phyloP scores from a whole-genome alignment of 2,329 filamentous ascomycete genomes.

The Calonectria ilicicola region DNA sequence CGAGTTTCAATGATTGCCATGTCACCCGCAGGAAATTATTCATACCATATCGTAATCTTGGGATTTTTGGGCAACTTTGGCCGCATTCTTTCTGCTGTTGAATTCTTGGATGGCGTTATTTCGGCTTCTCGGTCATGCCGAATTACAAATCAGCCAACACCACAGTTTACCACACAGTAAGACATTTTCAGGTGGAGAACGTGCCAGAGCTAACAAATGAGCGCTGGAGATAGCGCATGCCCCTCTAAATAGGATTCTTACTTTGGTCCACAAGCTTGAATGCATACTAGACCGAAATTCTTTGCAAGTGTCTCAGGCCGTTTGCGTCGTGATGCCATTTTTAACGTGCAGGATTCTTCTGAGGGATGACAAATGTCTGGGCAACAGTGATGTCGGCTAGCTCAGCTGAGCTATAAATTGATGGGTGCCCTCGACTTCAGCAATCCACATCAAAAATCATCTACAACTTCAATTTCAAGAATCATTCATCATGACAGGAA shows the following conservation, averaged over 20 bases:
- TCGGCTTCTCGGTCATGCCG: background rate
- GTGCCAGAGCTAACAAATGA: background rate
- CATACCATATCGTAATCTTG: background rate
- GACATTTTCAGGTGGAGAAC: background rate
- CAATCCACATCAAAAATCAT: background rate
- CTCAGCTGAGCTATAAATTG: background rate
- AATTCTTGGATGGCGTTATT: background rate
- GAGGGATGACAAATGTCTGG: background rate
- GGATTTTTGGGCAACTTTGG: background rate
- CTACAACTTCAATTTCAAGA: background rate
- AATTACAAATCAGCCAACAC: background rate
- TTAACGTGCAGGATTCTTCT: background rate
- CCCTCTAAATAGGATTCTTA: no score
- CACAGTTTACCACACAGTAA: background rate
- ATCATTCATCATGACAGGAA: background rate
- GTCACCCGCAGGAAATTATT: background rate
- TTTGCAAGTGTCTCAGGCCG: no score
- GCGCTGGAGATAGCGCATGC: background rate
- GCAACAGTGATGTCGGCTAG: background rate
- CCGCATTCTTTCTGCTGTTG: background rate
- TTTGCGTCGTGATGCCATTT: no score
- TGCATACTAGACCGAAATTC: no score
- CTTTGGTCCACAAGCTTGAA: no score
- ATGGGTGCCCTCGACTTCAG: background rate
- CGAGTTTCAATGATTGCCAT: background rate